Evolutionary conservation across 441 rosid species (phyloP), one percentile per base, ranked within the genome.

Genomic region (Kokia cookei): DNA sequence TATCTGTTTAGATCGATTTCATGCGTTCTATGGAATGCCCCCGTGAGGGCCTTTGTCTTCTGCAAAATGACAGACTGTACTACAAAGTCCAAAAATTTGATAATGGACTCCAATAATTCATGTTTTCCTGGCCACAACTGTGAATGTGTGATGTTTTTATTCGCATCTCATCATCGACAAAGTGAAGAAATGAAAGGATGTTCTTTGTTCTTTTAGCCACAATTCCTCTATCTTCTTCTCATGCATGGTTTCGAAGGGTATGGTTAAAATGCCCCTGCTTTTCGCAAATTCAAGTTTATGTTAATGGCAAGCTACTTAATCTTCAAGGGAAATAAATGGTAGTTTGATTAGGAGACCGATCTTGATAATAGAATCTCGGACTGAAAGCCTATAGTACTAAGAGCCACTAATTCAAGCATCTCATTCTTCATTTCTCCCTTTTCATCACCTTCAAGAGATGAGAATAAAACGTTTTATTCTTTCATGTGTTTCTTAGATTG

Each of bases 331-430:
- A 72, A 22, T 3, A 63, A 57, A 32, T 37, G 53, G 71, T 22
- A 14, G 43, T 24, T 17, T 65, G 22, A 42, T 65, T 51, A 60
- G 75, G 75, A 77, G 82, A 82, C 84, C 75, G 72, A 78, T 77
- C 72, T 80, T 71, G 37, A 51, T 53, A 55, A 71, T 75, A 9
- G 76, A 80, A 78, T 82, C 81, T 78, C 80, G 82, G 37, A 78
- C 77, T 17, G 22, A 72, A 65, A 32, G 50, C 65, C 69, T 67
- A 65, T 54, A 72, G 37, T 32, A 32, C 59, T 6, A 45, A 77
- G 61, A 65, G 76, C 87, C 87, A 75, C 83, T 74, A 78, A 59
- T 57, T 72, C n/a, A 73, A 84, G 87, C 85, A 86, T 82, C 86
- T 69, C 67, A 84, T 82, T 77, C 84, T 76, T 73, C 48, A 72